Conservation (phyloP, 2,329 filamentous ascomycete species). For the Trichoderma aggressivum region DNA sequence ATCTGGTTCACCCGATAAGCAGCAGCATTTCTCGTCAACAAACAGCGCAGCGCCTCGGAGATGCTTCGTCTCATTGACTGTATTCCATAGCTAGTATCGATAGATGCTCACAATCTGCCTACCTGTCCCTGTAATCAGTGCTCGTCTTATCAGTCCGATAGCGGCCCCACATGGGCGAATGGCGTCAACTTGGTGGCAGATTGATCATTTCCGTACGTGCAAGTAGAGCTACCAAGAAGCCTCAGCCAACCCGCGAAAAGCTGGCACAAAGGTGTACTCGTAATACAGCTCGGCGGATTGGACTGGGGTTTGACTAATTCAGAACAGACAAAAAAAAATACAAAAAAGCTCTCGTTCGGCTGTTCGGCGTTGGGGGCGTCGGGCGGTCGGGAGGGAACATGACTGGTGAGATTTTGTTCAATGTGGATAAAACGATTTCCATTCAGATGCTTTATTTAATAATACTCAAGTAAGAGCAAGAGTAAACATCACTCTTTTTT, state of each 20-base stretch:
- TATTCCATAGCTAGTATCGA: too few relatives aligned
- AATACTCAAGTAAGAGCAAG: not conserved
- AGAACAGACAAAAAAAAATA: not conserved
- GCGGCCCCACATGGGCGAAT: conserved; percentile 10
- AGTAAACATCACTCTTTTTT: not conserved
- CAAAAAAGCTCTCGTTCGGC: conserved; percentile 28
- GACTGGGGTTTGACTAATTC: not conserved
- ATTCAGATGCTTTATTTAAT: not conserved
- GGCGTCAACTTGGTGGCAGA: conserved; percentile 18
- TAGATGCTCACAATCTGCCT: not conserved
- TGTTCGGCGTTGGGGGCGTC: conserved; percentile 56
- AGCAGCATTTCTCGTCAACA: not conserved
- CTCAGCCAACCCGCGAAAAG: not conserved
- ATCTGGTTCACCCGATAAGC: not conserved
- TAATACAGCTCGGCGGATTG: not conserved
- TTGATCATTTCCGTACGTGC: conserved; percentile 15
- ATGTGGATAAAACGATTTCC: not conserved
- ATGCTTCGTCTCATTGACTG: not conserved
- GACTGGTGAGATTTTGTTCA: not conserved
- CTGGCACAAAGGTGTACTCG: not conserved
- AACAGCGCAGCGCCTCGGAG: not conserved
- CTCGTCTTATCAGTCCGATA: not conserved
- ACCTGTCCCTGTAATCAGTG: not conserved
- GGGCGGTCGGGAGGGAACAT: conserved; percentile 17
- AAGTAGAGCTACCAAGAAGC: not conserved